Base-by-base conservation (phyloP, 495 filamentous ascomycete species). In the Penicillium ucsense region DNA sequence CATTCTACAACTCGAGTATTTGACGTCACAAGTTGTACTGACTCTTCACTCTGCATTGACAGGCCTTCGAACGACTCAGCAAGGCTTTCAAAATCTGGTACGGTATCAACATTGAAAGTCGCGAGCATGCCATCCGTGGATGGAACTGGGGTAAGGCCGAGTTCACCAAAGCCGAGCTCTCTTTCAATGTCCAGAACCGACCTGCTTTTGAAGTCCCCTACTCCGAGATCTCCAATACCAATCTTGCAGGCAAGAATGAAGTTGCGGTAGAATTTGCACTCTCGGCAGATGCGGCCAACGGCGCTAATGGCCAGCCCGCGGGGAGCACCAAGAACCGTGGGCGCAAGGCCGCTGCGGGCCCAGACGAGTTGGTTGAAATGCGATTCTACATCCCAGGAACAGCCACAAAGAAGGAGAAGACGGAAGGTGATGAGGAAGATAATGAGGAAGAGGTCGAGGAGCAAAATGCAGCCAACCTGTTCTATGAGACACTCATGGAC, bases 111-210 rank as follows among this genome's bases (percentile, higher is more conserved):
- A 73, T 99, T 43, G 90, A 96, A 54, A 83, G 80, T 57, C 85
- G 86, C 63, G 94, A 97, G 64, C 92, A 97, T 63, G 87, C 91
- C 4, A 74, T 99, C 38, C 85, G 92, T 51, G 94, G 94, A 35
- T 99, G 94, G 94, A 99, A 97, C 63, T 99, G 94, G 94, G 94
- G 94, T 50, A 99, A 97, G 67, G 87, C 85, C 47, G 94, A 99
- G 61, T 96, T 99, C 60, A 83, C 85, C 50, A 95, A 97, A 64
- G 83, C 86, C 38, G 94, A 99, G 67, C 79, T 99, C 31, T 74
- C 86, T 12, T 99, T 99, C 73, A 96, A 88, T 64, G 94, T 99
- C 20, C 87, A 92, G 56, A 99, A 95, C 59, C 85, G 89, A 54
- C 94, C 94, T 4, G 87, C 94, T 2, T 99, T 99, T 71, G 92